Base-by-base conservation (phyloP, 768 basidiomycete genomes). In the Boletales sp. region DNA sequence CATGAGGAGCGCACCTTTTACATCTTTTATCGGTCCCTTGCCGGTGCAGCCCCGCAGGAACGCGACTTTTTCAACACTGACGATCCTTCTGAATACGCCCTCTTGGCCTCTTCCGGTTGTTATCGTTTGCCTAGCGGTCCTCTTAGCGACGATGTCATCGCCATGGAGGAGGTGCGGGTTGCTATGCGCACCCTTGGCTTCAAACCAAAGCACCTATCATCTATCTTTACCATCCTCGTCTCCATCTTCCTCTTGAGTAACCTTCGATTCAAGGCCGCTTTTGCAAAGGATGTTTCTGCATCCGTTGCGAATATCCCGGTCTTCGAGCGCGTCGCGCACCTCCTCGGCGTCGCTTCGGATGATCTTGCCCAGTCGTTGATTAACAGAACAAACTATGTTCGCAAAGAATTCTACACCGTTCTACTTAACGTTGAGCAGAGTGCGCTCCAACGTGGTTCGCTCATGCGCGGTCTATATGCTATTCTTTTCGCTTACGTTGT, bases 21-120 rank as follows among this genome's bases (percentile, higher is more conserved):
- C 56, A 80, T 94, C 38, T 94, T 95, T 69, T 95, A 95, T 68
- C 93, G 94, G 69, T 79, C 94, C 55, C 74, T 95, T n/a, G 82
- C 91, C 7, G 93, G 93, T 27, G 88, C 90, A 2, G 86, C 86
- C 0, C 75, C 87, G 1, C 72, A 83, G 44, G 93, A 95, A 63
- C 80, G 91, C 3, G 91, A 95, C 56, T 66, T 71, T 12, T 82
- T 87, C 55, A 77, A 77, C 48, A 72, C 94, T 18, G 87, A 93
- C 59, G 93, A 94, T 56, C 80, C 84, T 0, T 87, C 87, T 0
- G 89, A 90, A 51, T 95, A 95, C 63, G 79, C 86, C 0, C 77
- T 95, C 1, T 74, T 97, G 13, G 84, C 90, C 0, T 87, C 86
- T 0, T 93, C 90, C 7, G 91, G 91, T 10, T 90, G 86, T 58